These are phyloP conservation scores for Metschnikowia corniflorae DNA, from an alignment of 805 yeast genomes.

Conservation along the genomic window DNA sequence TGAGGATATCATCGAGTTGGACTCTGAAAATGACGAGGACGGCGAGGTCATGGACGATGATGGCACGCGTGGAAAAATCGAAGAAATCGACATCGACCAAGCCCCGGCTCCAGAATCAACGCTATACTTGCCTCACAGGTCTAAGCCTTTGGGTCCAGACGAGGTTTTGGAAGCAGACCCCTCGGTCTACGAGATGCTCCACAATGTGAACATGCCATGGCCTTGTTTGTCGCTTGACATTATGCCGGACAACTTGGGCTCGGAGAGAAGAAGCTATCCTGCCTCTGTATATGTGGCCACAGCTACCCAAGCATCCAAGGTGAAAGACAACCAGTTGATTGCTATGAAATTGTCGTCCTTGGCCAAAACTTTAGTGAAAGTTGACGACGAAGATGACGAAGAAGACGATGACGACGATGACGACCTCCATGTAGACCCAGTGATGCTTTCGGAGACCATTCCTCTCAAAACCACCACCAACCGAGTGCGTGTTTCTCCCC, in stretches of 20 bases:
- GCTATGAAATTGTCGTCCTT: slow-evolving; percentile 80
- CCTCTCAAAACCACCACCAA: slow-evolving; percentile 83
- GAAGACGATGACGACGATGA: slow-evolving; percentile 73
- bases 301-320: slow-evolving; percentile 87
- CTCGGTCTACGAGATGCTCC: slow-evolving; percentile 92
- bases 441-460: slow-evolving; percentile 79
- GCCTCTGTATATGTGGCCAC: slow-evolving; percentile 82
- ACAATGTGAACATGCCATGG: slow-evolving; percentile 92
- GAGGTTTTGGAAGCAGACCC: slow-evolving; percentile 97
- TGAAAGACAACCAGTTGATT: slow-evolving; percentile 84
- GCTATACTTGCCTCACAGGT: slow-evolving; percentile 82
- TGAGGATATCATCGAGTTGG: slow-evolving; percentile 82
- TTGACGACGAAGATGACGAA: slow-evolving; percentile 68
- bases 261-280: slow-evolving; percentile 86
- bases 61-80: slow-evolving; percentile 22
- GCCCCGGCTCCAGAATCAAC: slow-evolving; percentile 30
- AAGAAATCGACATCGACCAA: slow-evolving; percentile 10
- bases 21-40: slow-evolving; percentile 41
- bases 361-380: slow-evolving; percentile 81
- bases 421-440: slow-evolving; percentile 67
- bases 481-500: slow-evolving; percentile 81
- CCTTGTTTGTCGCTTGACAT: slow-evolving; percentile 92
- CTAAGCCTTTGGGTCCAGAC: slow-evolving; percentile 89
- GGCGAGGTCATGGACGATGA: slow-evolving; percentile 37
- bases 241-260: slow-evolving; percentile 80